Evolutionary conservation across 2,329 filamentous ascomycete species (phyloP).

Genomic region (Stemphylium beticola): DNA sequence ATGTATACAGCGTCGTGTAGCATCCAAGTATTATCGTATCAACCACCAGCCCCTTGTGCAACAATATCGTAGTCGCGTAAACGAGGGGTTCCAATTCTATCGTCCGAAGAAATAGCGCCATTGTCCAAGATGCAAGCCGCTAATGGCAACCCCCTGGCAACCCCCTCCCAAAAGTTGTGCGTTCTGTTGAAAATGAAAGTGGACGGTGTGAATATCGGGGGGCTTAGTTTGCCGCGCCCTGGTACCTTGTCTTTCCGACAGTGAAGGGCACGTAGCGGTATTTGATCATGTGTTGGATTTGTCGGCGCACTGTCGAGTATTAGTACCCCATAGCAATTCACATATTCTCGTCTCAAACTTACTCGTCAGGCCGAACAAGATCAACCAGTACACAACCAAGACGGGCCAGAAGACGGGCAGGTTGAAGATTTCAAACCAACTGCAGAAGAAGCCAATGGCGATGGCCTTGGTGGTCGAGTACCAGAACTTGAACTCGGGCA

Average conservation of each 20-base stretch:
- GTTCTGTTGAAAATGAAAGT: conserved; percentile 7
- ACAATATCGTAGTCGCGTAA: conserved; percentile 15
- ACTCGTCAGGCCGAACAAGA: conserved; percentile 95
- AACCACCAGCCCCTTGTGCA: conserved; percentile 7
- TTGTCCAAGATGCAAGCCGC: conserved; percentile 22
- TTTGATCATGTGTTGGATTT: conserved; percentile 99
- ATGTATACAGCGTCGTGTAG: conserved; percentile 27
- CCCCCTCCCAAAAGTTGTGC: conserved; percentile 5
- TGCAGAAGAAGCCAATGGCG: conserved; percentile 81
- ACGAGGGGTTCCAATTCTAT: conserved; percentile 30
- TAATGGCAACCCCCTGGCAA: conserved; percentile 8
- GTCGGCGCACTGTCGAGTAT: conserved; percentile 78
- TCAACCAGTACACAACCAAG: conserved; percentile 97
- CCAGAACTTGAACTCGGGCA: conserved; percentile 99
- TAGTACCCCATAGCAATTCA: not conserved
- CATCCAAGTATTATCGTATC: conserved; percentile 22
- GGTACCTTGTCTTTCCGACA: conserved; percentile 72
- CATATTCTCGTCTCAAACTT: conserved; percentile 51
- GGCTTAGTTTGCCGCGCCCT: conserved; percentile 34
- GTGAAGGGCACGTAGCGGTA: conserved; percentile 97
- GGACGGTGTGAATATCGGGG: not conserved
- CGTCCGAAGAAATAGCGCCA: conserved; percentile 21
- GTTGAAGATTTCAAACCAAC: conserved; percentile 93
- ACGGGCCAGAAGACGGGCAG: conserved; percentile 99
- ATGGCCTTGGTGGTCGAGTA: conserved; percentile 91